Evolutionary conservation across 192 early-diverging fungal species (phyloP), one percentile per base, ranked within the genome.

Genomic region (Rhizoclosmatium globosum): DNA sequence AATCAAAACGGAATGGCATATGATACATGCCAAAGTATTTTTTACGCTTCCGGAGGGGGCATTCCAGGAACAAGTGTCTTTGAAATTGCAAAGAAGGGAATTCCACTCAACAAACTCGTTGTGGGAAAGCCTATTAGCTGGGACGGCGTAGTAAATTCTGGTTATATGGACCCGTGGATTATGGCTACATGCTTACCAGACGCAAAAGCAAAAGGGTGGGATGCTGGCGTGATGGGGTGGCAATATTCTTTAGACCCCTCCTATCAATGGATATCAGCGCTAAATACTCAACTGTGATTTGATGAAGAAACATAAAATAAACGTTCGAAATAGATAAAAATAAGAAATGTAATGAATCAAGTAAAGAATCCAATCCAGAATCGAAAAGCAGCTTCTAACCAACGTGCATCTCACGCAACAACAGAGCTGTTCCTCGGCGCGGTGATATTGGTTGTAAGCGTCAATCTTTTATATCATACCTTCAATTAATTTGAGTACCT

Each of bases 211-310:
- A 15, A 82, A 31, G 82, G 82, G 21, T 83, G 82, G 82, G 13
- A 41, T 53, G 82, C 82, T 53, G 82, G 82, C 64, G 81, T 83
- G 17, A 83, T 83, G 70, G 70, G 47, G 44, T 83, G 82, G 82
- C 81, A 83, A 62, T 83, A 61, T 47, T 67, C 68, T 3, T 58
- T 82, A 39, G 81, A 82, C 71, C 71, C 81, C 2, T 47, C 21
- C 6, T 79, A 79, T 11, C 31, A 67, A 41, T 74, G 69, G 47
- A 82, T 82, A n/a, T n/a, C n/a, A n/a, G 15, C 47, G 68, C 42
- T n/a, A n/a, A n/a, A n/a, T n/a, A n/a, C n/a, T n/a, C n/a, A n/a
- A n/a, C n/a, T n/a, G n/a, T n/a, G n/a, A n/a, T n/a, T n/a, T n/a
- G n/a, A n/a, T n/a, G n/a, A n/a, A n/a, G n/a, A n/a, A n/a, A n/a